These are phyloP conservation scores for Luffa aegyptiaca DNA, from an alignment of 306 rosid genomes.

Conservation along the genomic window DNA sequence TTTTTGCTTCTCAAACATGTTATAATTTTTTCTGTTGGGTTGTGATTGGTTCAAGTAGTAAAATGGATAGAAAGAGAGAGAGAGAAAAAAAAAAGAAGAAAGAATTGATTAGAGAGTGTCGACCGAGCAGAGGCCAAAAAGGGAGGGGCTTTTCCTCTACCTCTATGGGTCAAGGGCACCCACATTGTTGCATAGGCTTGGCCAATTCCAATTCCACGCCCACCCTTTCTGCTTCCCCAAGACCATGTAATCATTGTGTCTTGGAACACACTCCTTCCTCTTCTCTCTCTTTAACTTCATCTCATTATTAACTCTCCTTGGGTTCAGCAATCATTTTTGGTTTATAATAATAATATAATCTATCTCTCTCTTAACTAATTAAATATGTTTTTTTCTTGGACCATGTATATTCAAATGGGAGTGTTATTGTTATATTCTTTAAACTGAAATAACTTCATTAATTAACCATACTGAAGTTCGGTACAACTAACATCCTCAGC, in stretches of 20 bases:
- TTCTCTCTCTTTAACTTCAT: not conserved
- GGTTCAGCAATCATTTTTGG: not conserved
- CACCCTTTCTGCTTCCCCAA: conserved; percentile 86
- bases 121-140: conserved; percentile 75
- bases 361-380: not conserved
- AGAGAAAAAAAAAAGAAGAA: no score
- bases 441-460: no score
- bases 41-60: conserved; percentile 32
- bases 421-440: not conserved
- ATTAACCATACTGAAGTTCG: no score
- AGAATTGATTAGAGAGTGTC: conserved; percentile 24
- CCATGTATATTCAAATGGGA: not conserved
- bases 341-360: not conserved
- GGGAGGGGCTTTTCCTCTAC: conserved; percentile 12
- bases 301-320: not conserved
- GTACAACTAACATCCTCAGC: no score
- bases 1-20: not conserved
- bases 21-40: conserved; percentile 18
- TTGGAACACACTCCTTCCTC: conserved; percentile 63
- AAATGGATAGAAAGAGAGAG: conserved; percentile 1
- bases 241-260: conserved; percentile 97
- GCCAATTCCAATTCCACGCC: conserved; percentile 62
- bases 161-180: conserved; percentile 49
- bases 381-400: not conserved
- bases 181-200: conserved; percentile 74